Conservation (phyloP, 2,329 filamentous ascomycete genomes). For the Colletotrichum sp. region DNA sequence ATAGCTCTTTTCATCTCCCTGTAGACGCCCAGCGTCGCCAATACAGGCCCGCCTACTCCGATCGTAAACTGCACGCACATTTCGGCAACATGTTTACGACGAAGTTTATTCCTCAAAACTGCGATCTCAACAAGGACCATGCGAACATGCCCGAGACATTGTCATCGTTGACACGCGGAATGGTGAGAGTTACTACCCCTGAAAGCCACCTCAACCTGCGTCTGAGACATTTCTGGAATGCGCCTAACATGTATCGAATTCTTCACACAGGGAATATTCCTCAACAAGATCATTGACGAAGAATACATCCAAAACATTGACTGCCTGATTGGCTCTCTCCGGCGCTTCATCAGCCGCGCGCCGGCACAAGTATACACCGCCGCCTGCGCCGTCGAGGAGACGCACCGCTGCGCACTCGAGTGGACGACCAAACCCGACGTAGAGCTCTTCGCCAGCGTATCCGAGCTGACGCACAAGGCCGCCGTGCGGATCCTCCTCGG, state of each 20-base stretch:
- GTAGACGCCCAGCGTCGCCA: neutral
- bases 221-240: neutral
- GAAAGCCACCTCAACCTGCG: neutral
- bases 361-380: conserved; percentile 6
- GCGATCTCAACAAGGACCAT: conserved; percentile 13
- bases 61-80: neutral
- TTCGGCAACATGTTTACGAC: conserved; percentile 19
- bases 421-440: conserved; percentile 7
- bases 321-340: conserved; percentile 7
- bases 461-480: conserved; percentile 19
- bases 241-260: neutral
- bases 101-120: neutral
- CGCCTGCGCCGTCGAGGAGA: conserved; percentile 19
- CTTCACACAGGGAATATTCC: conserved; percentile 8
- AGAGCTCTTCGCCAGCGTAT: conserved; percentile 16
- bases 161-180: conserved; percentile 17
- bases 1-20: conserved; percentile 21
- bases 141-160: conserved; percentile 18
- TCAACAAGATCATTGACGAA: conserved; percentile 22
- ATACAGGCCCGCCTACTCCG: conserved; percentile 2
- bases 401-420: conserved; percentile 16
- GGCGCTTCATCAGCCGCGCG: conserved; percentile 12
- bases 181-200: conserved; percentile 11
- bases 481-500: conserved; percentile 21
- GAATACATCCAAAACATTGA: conserved; percentile 18